These are phyloP conservation scores for Schizophyllum amplum DNA, from an alignment of 1,284 basidiomycete species.

Conservation along the genomic window DNA sequence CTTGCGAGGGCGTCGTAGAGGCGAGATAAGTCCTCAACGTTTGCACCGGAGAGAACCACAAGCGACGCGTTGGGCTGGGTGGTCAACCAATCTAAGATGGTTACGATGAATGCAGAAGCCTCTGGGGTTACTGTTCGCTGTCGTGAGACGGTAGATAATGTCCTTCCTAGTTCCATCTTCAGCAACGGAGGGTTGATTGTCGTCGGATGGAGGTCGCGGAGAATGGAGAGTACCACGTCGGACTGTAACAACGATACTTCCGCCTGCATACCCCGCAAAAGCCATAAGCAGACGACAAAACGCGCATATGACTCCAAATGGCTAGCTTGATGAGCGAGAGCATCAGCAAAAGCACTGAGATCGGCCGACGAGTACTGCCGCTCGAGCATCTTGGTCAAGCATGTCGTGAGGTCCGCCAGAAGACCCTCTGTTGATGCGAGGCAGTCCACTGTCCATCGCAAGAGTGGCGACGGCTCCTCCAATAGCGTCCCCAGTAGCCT, in stretches of 20 bases:
- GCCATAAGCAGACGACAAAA: background rate
- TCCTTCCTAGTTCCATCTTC: slow-evolving; percentile 28
- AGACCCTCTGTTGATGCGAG: background rate
- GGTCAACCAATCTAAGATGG: slow-evolving; percentile 41
- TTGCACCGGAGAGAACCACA: slow-evolving; percentile 32
- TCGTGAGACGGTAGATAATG: slow-evolving; percentile 24
- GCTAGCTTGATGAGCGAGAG: slow-evolving; percentile 6
- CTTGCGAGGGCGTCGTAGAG: slow-evolving; percentile 25
- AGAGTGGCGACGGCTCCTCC: background rate
- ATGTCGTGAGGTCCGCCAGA: background rate
- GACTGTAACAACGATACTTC: background rate
- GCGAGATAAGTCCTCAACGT: slow-evolving; percentile 24
- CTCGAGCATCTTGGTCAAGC: slow-evolving; percentile 4
- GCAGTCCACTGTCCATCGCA: background rate
- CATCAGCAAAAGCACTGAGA: background rate
- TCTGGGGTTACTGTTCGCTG: slow-evolving; percentile 15
- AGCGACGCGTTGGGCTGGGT: slow-evolving; percentile 29
- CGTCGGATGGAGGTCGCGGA: background rate
- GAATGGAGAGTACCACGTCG: background rate
- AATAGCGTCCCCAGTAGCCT: background rate
- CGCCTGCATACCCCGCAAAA: background rate
- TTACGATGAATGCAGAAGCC: slow-evolving; percentile 28
- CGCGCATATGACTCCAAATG: background rate
- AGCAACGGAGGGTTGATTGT: slow-evolving; percentile 17
- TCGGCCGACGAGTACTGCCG: background rate